Base-by-base conservation (phyloP, 139 green algal species). In the Picochlorum sp. region DNA sequence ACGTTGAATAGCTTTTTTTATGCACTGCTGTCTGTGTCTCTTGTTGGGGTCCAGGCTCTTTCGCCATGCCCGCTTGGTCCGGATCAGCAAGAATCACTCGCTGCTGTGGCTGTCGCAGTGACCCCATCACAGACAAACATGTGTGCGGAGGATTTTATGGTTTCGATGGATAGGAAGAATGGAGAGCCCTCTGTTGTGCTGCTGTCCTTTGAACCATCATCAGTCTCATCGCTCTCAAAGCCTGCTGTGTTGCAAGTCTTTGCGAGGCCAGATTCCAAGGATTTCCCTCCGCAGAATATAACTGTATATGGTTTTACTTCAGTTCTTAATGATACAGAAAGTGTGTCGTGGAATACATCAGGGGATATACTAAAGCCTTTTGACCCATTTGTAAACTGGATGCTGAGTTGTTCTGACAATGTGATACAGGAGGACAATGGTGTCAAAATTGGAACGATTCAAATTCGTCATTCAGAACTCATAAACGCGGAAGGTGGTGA, bases 31-130 rank as follows among this genome's bases (percentile, higher is more conserved):
- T 54, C 45, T n/a, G 45, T 51, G 45, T 51, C 45, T n/a, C 45
- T 54, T 18, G 47, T 21, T 21, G 47, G 47, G 47, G 47, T 54
- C 5, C 11, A 20, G 3, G 47, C 47, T 54, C 47, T 54, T 54
- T 54, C 47, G 13, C 47, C 47, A 54, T 54, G 47, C 47, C 47
- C 47, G 11, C 47, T 54, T 20, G 47, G 47, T 54, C 47, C 47
- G 23, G 11, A 54, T 9, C 47, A 54, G 47, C 47, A 10, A 54
- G 47, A 54, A 21, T 54, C 47, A 21, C 11, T 20, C 16, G 18
- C 15, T 54, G n/a, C 8, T 54, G 47, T 54, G 2, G 16, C 47
- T 54, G 47, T 21, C 16, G 47, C 47, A 21, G 47, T 54, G 47
- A 54, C 47, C 23, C 47, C 47, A 20, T 54, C 47, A 54, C 47